Conservation (phyloP, 805 yeast genomes). For the Saturnispora bothae region DNA sequence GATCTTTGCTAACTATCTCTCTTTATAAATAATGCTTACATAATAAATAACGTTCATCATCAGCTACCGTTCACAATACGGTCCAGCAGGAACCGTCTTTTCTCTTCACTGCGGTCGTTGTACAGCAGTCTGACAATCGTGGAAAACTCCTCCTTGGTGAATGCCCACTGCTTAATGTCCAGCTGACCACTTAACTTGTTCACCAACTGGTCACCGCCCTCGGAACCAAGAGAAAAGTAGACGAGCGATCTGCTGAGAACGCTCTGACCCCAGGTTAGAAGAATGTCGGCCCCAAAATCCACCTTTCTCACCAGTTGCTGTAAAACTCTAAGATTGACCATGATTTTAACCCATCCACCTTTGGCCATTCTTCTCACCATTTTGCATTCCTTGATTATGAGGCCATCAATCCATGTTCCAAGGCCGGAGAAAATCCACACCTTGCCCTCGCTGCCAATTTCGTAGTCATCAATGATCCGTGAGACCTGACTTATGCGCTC, state of each 20-base stretch:
- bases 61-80: conserved; percentile 1
- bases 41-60: no score
- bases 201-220: conserved; percentile 12
- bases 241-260: conserved; percentile 30
- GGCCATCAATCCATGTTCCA: conserved; percentile 31
- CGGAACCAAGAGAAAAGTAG: conserved; percentile 39
- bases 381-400: conserved; percentile 43
- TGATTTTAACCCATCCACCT: conserved; percentile 48
- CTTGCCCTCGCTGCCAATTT: conserved; percentile 5
- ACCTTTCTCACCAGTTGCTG: conserved; percentile 62
- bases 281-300: conserved; percentile 13
- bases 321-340: conserved; percentile 51
- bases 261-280: conserved; percentile 1
- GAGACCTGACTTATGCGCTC: conserved; percentile 11
- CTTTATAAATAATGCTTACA: not conserved
- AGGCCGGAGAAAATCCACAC: conserved; percentile 13
- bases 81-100: conserved; percentile 1
- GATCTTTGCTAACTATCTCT: conserved; percentile 5
- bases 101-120: conserved; percentile 25
- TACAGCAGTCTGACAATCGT: conserved; percentile 45
- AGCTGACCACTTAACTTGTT: conserved; percentile 4
- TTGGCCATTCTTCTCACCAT: conserved; percentile 40
- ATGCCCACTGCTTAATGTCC: conserved; percentile 13
- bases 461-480: conserved; percentile 10
- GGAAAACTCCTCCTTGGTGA: conserved; percentile 34